These are phyloP conservation scores for Agaricus sinodeliciosus DNA, from an alignment of 768 basidiomycete species.

Conservation along the genomic window DNA sequence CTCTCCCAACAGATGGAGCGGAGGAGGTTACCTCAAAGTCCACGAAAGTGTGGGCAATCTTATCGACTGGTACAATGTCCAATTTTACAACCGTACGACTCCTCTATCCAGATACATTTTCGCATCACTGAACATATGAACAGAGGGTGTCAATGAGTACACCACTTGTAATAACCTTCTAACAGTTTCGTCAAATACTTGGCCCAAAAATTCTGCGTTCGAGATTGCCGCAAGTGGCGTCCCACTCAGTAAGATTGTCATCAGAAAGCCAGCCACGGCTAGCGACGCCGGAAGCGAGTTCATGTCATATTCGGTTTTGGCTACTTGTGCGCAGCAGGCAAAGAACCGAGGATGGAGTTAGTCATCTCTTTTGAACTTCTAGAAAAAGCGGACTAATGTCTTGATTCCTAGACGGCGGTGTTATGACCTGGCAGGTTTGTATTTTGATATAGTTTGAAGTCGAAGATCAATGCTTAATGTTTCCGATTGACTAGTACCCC, in stretches of 20 bases:
- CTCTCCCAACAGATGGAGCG: slow-evolving; percentile 30
- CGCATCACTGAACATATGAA: neutral
- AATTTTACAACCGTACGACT: slow-evolving; percentile 41
- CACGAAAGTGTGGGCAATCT: slow-evolving; percentile 43
- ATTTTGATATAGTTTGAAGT: neutral
- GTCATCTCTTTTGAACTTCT: slow-evolving; percentile 18
- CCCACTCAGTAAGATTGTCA: slow-evolving; percentile 56
- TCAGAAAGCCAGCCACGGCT: slow-evolving; percentile 61
- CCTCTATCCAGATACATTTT: neutral
- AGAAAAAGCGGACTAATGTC: neutral
- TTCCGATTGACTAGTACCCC: slow-evolving; percentile 18
- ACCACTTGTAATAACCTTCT: slow-evolving; percentile 57
- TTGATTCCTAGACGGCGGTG: slow-evolving; percentile 23
- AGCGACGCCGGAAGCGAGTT: slow-evolving; percentile 55
- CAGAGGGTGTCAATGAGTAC: slow-evolving; percentile 60
- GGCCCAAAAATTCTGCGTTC: slow-evolving; percentile 57
- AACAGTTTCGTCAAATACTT: slow-evolving; percentile 47
- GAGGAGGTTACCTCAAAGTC: slow-evolving; percentile 52
- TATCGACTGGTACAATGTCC: slow-evolving; percentile 60
- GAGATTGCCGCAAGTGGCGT: slow-evolving; percentile 56
- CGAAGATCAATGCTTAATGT: neutral
- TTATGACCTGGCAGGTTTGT: slow-evolving; percentile 33
- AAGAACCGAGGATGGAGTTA: slow-evolving; percentile 61
- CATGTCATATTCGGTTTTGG: slow-evolving; percentile 50
- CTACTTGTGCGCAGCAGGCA: slow-evolving; percentile 54